phyloP scores from a whole-genome alignment of 345 rosid genomes.

The Melastoma malabathricum region DNA sequence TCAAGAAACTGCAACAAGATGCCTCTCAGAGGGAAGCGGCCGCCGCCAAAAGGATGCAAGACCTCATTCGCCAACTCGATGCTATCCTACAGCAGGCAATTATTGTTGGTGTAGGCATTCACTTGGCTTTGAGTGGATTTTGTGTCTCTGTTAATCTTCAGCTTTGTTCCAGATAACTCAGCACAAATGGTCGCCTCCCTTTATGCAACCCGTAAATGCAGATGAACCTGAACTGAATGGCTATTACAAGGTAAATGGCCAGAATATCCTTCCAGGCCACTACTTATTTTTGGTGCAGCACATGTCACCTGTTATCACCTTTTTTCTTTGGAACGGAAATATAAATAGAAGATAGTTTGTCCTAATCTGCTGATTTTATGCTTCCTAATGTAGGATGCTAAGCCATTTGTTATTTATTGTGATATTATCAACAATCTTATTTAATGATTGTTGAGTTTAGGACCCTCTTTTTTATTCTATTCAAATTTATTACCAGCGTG shows the following conservation, averaged over 20 bases:
- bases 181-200: constrained; percentile 87
- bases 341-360: too few species aligned
- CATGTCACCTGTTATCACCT: background rate
- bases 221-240: constrained; percentile 75
- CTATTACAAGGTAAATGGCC: constrained; percentile 50
- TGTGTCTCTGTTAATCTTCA: background rate
- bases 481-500: background rate
- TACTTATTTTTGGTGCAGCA: background rate
- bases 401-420: too few species aligned
- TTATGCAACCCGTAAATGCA: constrained; percentile 85
- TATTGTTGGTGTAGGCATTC: background rate
- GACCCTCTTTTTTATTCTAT: background rate
- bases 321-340: background rate
- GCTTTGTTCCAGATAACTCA: constrained; percentile 47
- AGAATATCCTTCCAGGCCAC: background rate
- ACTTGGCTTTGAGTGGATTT: too few species aligned
- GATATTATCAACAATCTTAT: background rate
- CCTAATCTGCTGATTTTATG: too few species aligned
- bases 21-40: constrained; percentile 61
- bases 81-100: constrained; percentile 47
- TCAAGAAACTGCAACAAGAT: constrained; percentile 62
- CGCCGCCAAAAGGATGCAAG: constrained; percentile 87
- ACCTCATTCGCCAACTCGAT: constrained; percentile 76
- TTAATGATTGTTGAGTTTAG: background rate
- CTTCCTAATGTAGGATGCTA: too few species aligned